Base-by-base conservation (phyloP, 441 rosid species). In the Euphorbia celastroides region DNA sequence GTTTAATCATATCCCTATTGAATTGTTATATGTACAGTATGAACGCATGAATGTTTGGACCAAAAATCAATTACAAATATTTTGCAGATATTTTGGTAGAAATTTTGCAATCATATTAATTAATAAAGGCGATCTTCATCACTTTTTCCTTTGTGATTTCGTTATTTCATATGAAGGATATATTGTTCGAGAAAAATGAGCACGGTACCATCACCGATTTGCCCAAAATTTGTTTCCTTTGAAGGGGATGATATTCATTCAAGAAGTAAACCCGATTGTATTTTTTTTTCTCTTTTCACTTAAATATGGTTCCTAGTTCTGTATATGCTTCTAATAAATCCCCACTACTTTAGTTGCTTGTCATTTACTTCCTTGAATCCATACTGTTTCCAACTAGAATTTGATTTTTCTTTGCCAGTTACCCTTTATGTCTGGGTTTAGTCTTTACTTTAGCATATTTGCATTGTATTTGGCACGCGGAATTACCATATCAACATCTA, bases 181-280 rank as follows among this genome's bases (percentile, higher is more conserved):
- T 54, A 71, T 54, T 41, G 69, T 60, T 63, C 60, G 9, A 68
- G 68, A 57, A 84, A 77, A 71, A 91, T 88, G 97, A 82, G 82
- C 62, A 60, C 84, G 26, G 74, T 71, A 17, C 84, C 74, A 5
- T 77, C 80, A 1, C 86, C 88, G 0, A 61, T 54, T 64, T 72
- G 75, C 71, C 85, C 86, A 0, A 89, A 86, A 69, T 87, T 93
- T 59, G 69, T 88, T 34, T 71, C 90, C 20, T 76, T 83, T 31
- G 89, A 82, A 70, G 86, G 83, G 46, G 72, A 65, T 55, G 91
- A 77, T 74, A 50, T 79, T 16, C 50, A 25, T 71, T 80, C 81
- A 14, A 74, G 70, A 69, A 71, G 82, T 14, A 72, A 78, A 64
- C 70, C 80, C 66, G 96, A 87, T 74, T 86, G 89, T 88, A 75